Evolutionary conservation across 805 yeast species (phyloP), one percentile per base, ranked within the genome.

Genomic region (Ogataea nitratoaversa): DNA sequence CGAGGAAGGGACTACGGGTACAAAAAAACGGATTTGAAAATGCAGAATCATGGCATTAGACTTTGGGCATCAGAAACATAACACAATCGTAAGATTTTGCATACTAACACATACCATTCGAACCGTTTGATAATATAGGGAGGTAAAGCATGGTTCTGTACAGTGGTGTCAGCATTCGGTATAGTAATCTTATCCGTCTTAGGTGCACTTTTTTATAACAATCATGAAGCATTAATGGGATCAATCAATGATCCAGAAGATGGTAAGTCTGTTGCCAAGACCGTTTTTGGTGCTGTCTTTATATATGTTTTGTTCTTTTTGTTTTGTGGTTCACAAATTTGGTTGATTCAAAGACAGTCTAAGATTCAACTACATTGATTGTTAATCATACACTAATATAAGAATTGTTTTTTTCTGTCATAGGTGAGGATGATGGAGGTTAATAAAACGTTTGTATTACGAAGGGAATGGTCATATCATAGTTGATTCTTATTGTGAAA

Each of bases 61-160:
- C n/a, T n/a, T n/a, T n/a, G n/a, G n/a, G n/a, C n/a, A n/a, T n/a
- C n/a, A n/a, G n/a, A n/a, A n/a, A n/a, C n/a, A n/a, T n/a, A n/a
- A n/a, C n/a, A n/a, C n/a, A n/a, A n/a, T n/a, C n/a, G n/a, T n/a
- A n/a, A n/a, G n/a, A n/a, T n/a, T n/a, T n/a, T n/a, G n/a, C n/a
- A n/a, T n/a, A n/a, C n/a, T n/a, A n/a, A n/a, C n/a, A n/a, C n/a
- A n/a, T n/a, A n/a, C n/a, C n/a, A n/a, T n/a, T n/a, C n/a, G n/a
- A n/a, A n/a, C 14, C 8, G 6, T 16, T 13, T 16, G 8, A 22
- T 20, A 17, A 9, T 9, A 32, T 38, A 80, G 84, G 69, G 93
- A 36, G 85, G 80, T 20, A 82, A 86, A 57, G 98, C 99, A 19
- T 91, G 95, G 86, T 88, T 86, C 63, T 91, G 99, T 62, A 91